These are phyloP conservation scores for Cymbidium sinense DNA, from an alignment of 106 monocot species.

Conservation along the genomic window DNA sequence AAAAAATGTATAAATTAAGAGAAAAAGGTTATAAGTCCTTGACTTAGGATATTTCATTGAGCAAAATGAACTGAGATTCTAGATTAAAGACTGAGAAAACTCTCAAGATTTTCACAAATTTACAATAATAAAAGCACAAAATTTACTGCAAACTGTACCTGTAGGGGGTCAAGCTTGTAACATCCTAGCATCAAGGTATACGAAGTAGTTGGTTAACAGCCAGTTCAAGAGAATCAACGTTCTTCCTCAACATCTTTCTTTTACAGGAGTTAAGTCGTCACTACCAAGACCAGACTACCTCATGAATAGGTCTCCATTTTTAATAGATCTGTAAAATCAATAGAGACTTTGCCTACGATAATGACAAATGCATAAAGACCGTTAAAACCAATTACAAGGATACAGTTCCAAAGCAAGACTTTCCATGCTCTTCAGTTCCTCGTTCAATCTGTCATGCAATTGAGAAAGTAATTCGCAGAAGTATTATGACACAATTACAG, in stretches of 20 bases:
- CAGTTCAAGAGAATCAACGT: conserved; percentile 44
- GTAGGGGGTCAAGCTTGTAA: neutral
- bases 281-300: neutral
- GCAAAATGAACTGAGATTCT: too few relatives aligned
- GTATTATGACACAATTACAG: neutral
- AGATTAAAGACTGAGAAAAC: neutral
- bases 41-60: too few relatives aligned
- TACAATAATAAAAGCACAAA: neutral
- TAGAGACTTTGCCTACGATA: neutral
- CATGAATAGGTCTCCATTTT: neutral
- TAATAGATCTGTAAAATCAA: neutral
- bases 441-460: conserved; percentile 48
- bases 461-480: conserved; percentile 1
- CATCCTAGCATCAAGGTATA: conserved; percentile 13
- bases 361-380: neutral
- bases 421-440: conserved; percentile 70
- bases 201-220: conserved; percentile 36
- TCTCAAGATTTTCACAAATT: neutral
- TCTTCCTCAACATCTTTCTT: conserved; percentile 48
- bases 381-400: conserved; percentile 24
- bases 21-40: too few relatives aligned
- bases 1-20: too few relatives aligned
- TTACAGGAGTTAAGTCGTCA: conserved; percentile 7
- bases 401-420: conserved; percentile 60
- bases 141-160: neutral